Percentiles rank a stretch among this genome's conserved stretches.
These are phyloP conservation scores for Tricholoma sp. DNA, from an alignment of 768 basidiomycete species.

Conservation along the genomic window DNA sequence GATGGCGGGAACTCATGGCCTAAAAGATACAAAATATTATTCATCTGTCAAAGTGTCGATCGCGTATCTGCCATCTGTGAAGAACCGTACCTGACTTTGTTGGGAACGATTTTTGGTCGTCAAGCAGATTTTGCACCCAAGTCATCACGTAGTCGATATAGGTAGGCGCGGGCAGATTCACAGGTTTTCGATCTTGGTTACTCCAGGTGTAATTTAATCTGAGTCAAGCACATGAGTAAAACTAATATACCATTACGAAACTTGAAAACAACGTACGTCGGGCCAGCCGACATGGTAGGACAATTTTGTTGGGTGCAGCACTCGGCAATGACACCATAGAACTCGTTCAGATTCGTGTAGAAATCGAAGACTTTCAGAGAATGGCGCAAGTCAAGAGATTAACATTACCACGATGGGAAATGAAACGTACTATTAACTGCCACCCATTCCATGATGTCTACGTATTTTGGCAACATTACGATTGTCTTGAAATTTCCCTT, in stretches of 20 bases:
- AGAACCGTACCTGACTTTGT: slow-evolving; percentile 86
- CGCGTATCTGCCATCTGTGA: slow-evolving; percentile 6
- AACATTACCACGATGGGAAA: not conserved
- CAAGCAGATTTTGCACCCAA: slow-evolving; percentile 93
- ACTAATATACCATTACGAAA: not conserved
- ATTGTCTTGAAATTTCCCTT: slow-evolving; percentile 99
- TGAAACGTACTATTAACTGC: slow-evolving; percentile 59
- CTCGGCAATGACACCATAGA: slow-evolving; percentile 92
- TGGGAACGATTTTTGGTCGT: slow-evolving; percentile 90
- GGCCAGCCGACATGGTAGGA: slow-evolving; percentile 90
- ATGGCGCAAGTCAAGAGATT: not conserved
- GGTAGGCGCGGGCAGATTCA: slow-evolving; percentile 89
- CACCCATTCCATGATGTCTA: slow-evolving; percentile 99
- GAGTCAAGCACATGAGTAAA: slow-evolving; percentile 4
- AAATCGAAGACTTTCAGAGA: slow-evolving; percentile 87
- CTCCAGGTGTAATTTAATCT: slow-evolving; percentile 98
- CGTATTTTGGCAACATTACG: slow-evolving; percentile 90
- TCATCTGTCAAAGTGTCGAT: not conserved
- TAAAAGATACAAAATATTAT: slow-evolving; percentile 23
- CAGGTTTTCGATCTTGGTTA: slow-evolving; percentile 88
- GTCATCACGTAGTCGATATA: slow-evolving; percentile 99
- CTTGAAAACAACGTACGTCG: slow-evolving; percentile 53
- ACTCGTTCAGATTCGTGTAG: slow-evolving; percentile 94
- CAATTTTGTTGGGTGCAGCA: slow-evolving; percentile 90
- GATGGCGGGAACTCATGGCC: slow-evolving; percentile 85